Base-by-base conservation (phyloP, 768 basidiomycete genomes). In the Lactarius sanguifluus region DNA sequence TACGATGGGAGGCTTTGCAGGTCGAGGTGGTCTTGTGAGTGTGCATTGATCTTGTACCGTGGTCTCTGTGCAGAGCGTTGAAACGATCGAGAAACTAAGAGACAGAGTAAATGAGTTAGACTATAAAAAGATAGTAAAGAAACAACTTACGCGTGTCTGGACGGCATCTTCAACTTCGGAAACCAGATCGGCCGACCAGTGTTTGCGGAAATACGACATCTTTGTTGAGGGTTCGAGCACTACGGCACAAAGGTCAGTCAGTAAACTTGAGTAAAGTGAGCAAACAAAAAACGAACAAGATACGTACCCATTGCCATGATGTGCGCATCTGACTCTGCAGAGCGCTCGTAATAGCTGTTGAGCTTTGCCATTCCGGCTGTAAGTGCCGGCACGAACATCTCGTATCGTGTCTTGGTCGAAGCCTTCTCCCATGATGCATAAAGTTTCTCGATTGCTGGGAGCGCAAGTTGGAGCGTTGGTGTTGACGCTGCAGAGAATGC, bases 41-140 rank as follows among this genome's bases (percentile, higher is more conserved):
- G 8, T 10, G 43, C 0, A 7, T 5, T 3, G 20, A 20, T 7
- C 0, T 8, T 0, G 4, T 9, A 4, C 30, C 5, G 5, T 5
- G 43, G 9, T 20, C 9, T 1, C 8, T 0, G 7, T 45, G 8
- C 20, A 45, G 43, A 7, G 3, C 3, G 6, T 20, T 20, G 43
- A 45, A 45, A 9, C 20, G 15, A n/a, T 45, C 9, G 2, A 20
- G 6, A 20, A 45, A 45, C 43, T 45, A 9, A 8, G 30, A 5
- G 30, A 5, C 28, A 30, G 3, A 30, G 30, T 30, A 30, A 30
- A 5, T 4, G 30, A 30, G 30, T 30, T 30, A 4, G 30, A 30
- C 30, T 30, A 30, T 30, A 30, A 30, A 30, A 5, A 30, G 30
- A 30, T 30, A 30, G 28, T 30, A 30, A 30, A 30, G 28, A 30